Conservation (phyloP, 768 basidiomycete genomes). For the Sporobolomyces roseus region DNA sequence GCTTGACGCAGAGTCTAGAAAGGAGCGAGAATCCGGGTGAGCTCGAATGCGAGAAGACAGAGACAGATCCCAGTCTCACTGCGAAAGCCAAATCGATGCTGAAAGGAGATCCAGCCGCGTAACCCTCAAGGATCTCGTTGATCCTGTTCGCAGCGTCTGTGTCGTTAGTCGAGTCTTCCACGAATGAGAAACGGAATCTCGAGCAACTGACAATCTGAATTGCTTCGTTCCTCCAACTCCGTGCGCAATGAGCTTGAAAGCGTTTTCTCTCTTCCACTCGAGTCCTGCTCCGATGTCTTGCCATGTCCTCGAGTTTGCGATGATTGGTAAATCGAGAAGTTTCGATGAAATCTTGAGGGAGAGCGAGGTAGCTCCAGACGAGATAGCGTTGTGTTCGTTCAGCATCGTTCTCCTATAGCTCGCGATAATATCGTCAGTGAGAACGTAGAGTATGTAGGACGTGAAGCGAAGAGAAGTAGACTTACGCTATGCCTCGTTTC, state of each 20-base stretch:
- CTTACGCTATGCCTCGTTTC: constrained; percentile 8
- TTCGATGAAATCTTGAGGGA: neutral
- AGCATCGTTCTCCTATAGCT: neutral
- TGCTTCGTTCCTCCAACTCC: constrained; percentile 2
- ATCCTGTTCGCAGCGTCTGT: neutral
- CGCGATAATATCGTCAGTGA: no score
- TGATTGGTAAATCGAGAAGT: neutral
- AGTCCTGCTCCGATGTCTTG: neutral
- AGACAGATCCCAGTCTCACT: neutral
- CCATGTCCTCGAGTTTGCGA: neutral
- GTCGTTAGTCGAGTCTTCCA: no score
- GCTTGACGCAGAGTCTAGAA: constrained; percentile 28
- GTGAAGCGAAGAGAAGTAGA: neutral
- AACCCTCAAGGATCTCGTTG: constrained; percentile 10
- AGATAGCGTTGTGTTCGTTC: neutral
- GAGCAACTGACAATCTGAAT: constrained; percentile 1
- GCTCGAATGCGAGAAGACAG: neutral
- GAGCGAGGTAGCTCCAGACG: neutral
- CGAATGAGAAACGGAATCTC: no score
- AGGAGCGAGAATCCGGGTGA: neutral
- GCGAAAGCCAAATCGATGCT: constrained; percentile 21
- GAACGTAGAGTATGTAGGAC: no score
- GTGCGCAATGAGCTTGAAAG: neutral
- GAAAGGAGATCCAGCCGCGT: constrained; percentile 19
- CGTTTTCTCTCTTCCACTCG: neutral